Evolutionary conservation across 371 early-diverging fungal species (phyloP), one percentile per base, ranked within the genome.

Genomic region (Zychaea mexicana): DNA sequence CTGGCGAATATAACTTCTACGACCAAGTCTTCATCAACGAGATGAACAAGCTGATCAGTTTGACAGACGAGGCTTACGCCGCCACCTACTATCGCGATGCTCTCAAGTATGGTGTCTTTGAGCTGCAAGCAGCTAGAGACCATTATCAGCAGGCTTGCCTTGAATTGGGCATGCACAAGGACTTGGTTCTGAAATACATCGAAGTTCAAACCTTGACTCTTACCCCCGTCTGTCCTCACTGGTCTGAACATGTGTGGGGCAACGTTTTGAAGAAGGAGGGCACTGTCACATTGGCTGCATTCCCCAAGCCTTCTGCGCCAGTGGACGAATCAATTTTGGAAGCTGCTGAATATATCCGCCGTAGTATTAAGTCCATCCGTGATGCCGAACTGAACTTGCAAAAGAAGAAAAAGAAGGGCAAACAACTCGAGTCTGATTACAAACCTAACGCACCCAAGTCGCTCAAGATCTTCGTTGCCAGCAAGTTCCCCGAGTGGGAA

Each of bases 401-500:
- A 74, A 95, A 94, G 88, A 92, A 92, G 79, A 86, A 85, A 70
- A 88, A 92, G 79, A 92, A 93, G 84, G 85, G 86, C 52, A 86
- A 85, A 75, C 70, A 71, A 19, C 65, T 69, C 24, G 76, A 78
- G 12, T 80, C 76, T 27, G 78, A 76, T 24, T 88, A 89, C 71
- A 83, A 88, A 45, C 86, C 90, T 12, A 78, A 79, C 27, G 86
- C 79, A 55, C 87, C 87, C 66, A 93, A 92, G 79, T 71, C 85
- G 28, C 80, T 95, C 57, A 89, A 86, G 60, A 75, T 98, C 57
- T 88, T 85, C 71, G 87, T 93, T 57, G 94, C 96, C 15, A 74
- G 73, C 61, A 77, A 85, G 63, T 96, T 93, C 91, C 98, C 99
- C 36, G 91, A 88, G 63, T 98, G 97, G 97, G 98, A 98, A 81